These are phyloP conservation scores for Cordyceps cicadae DNA, from an alignment of 2,329 filamentous ascomycete genomes.

Conservation along the genomic window DNA sequence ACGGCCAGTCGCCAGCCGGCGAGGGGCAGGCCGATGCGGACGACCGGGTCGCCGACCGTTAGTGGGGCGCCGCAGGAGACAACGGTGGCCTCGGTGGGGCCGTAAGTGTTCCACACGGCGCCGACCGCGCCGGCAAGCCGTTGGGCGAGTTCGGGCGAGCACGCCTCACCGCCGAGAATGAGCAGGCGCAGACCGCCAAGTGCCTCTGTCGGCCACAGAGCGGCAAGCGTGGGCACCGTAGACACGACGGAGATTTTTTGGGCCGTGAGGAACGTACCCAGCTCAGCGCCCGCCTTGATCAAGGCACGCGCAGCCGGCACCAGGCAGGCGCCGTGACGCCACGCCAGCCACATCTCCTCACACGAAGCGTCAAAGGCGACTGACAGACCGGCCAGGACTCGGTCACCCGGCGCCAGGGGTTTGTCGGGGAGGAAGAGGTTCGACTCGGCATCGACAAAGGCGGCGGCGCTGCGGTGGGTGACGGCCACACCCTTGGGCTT, in stretches of 20 bases:
- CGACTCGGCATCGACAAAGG: slow-evolving; percentile 19
- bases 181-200: slow-evolving; percentile 16
- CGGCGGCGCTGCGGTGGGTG: slow-evolving; percentile 18
- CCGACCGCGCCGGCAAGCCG: slow-evolving; percentile 15
- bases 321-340: slow-evolving; percentile 17
- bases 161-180: slow-evolving; percentile 19
- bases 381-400: slow-evolving; percentile 17
- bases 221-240: slow-evolving; percentile 18
- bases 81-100: slow-evolving; percentile 19
- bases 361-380: slow-evolving; percentile 19
- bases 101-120: slow-evolving; percentile 19
- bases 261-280: slow-evolving; percentile 15
- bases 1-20: slow-evolving; percentile 19
- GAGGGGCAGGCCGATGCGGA: slow-evolving; percentile 17
- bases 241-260: slow-evolving; percentile 18
- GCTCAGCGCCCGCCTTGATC: slow-evolving; percentile 17
- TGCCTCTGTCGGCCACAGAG: slow-evolving; percentile 17
- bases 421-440: slow-evolving; percentile 14
- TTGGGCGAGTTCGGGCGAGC: slow-evolving; percentile 15
- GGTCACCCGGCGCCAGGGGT: slow-evolving; percentile 17
- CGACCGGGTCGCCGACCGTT: slow-evolving; percentile 13
- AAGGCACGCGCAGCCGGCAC: slow-evolving; percentile 17
- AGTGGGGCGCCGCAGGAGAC: slow-evolving; percentile 17
- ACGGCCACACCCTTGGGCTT: slow-evolving; percentile 20
- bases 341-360: slow-evolving; percentile 20